Conservation (phyloP, 345 rosid genomes). For the Sapria himalayana region DNA sequence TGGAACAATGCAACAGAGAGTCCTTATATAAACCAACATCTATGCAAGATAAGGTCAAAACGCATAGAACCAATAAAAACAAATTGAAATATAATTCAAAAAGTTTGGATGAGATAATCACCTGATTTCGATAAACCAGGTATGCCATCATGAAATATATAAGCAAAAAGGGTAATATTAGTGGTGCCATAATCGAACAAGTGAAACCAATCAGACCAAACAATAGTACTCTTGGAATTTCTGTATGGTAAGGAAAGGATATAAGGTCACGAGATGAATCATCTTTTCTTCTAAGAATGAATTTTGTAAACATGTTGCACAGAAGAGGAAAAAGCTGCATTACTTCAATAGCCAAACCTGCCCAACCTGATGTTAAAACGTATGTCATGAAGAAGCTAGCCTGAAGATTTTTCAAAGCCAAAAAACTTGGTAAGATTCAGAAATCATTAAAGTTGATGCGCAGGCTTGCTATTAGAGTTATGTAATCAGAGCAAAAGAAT, state of each 20-base stretch:
- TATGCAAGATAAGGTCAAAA: too few species aligned
- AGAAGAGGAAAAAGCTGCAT: conserved; percentile 47
- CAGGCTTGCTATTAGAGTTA: not conserved
- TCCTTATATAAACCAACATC: too few species aligned
- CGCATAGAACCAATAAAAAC: conserved; percentile 2
- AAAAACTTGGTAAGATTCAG: not conserved
- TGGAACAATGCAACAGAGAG: not conserved
- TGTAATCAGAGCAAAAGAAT: too few species aligned
- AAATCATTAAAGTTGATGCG: not conserved
- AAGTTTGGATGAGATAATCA: conserved; percentile 8
- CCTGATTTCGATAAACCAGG: conserved; percentile 73
- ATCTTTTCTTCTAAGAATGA: conserved; percentile 19
- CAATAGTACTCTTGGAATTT: conserved; percentile 58
- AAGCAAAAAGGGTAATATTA: conserved; percentile 58
- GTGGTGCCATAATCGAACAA: conserved; percentile 63
- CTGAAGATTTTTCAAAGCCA: conserved; percentile 23
- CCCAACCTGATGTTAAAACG: conserved; percentile 77
- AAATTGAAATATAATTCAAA: conserved; percentile 4
- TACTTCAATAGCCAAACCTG: conserved; percentile 54
- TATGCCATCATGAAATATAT: conserved; percentile 49
- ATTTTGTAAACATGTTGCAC: conserved; percentile 25
- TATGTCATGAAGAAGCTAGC: conserved; percentile 86
- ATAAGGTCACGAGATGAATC: conserved; percentile 21
- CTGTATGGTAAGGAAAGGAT: conserved; percentile 72
- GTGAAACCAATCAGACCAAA: conserved; percentile 80